Percentiles rank a stretch among this genome's conserved stretches.
phyloP scores from a whole-genome alignment of 257 asterid species.

The Eustoma russellianum region DNA sequence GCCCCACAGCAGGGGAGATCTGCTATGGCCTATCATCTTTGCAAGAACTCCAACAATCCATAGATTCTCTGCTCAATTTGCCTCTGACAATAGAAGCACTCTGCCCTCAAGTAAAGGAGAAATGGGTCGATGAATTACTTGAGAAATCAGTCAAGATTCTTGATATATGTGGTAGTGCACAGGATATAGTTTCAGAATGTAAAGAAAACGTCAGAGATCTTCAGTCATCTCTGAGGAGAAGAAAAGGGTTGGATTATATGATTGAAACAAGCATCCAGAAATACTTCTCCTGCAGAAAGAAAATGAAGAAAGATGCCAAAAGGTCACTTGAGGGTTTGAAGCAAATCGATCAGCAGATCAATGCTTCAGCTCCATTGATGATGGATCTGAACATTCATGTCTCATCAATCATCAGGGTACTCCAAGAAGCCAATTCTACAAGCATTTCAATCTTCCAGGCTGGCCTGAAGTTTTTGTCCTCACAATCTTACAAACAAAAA shows the following conservation, averaged over 20 bases:
- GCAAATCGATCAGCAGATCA: constrained; percentile 16
- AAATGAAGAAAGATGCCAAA: constrained; percentile 15
- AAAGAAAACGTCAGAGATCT: constrained; percentile 20
- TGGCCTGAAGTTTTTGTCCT: constrained; percentile 15
- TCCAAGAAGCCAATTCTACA: constrained; percentile 16
- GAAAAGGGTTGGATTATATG: constrained; percentile 12
- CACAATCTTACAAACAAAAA: constrained; percentile 17
- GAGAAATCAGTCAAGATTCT: constrained; percentile 22
- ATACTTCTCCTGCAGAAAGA: constrained; percentile 12
- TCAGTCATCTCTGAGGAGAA: constrained; percentile 21
- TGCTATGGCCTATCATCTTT: constrained; percentile 12
- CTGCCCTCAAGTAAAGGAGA: constrained; percentile 10
- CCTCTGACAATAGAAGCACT: constrained; percentile 17
- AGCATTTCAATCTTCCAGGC: constrained; percentile 14
- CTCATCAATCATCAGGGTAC: constrained; percentile 15
- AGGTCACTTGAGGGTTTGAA: constrained; percentile 1
- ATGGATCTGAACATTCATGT: constrained; percentile 14
- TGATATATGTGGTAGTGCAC: constrained; percentile 20
- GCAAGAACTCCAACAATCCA: constrained; percentile 10
- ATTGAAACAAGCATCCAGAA: constrained; percentile 11
- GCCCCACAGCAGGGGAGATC: constrained; percentile 10
- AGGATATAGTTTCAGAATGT: constrained; percentile 10
- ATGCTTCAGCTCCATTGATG: not conserved
- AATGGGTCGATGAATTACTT: constrained; percentile 16
- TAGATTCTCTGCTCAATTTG: constrained; percentile 25